Evolutionary conservation across 345 rosid genomes (phyloP).

Genomic region (Acer saccharum): DNA sequence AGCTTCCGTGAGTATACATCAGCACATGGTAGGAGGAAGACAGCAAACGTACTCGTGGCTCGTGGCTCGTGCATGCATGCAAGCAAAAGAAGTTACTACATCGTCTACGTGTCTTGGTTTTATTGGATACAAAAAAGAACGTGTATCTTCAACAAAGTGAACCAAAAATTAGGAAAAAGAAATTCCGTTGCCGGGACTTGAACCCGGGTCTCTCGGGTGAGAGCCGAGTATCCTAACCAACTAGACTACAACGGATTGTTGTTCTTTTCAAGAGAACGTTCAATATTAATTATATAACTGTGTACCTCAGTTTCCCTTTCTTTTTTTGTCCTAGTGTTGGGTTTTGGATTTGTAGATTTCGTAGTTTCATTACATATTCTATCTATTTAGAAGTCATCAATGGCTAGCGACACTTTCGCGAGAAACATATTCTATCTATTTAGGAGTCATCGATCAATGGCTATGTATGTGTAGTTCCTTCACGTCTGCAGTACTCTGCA

Average conservation of each 20-base stretch:
- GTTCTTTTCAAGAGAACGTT: no score
- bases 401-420: no score
- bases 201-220: constrained; percentile 61
- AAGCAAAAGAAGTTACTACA: not conserved
- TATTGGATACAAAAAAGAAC: not conserved
- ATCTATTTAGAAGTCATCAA: no score
- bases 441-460: no score
- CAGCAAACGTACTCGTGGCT: not conserved
- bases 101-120: not conserved
- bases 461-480: not conserved
- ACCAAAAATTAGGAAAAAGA: no score
- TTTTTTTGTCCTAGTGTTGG: no score
- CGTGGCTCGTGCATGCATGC: not conserved
- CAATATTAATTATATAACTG: no score
- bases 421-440: no score
- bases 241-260: constrained; percentile 51
- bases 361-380: no score
- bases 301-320: no score
- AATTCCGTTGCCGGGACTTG: constrained; percentile 52
- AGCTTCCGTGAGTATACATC: not conserved
- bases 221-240: constrained; percentile 81
- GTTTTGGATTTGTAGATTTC: no score
- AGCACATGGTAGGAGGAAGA: constrained; percentile 16
- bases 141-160: not conserved
- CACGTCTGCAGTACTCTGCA: no score